Base-by-base conservation (phyloP, 495 filamentous ascomycete species). In the Lophium mytilinum region DNA sequence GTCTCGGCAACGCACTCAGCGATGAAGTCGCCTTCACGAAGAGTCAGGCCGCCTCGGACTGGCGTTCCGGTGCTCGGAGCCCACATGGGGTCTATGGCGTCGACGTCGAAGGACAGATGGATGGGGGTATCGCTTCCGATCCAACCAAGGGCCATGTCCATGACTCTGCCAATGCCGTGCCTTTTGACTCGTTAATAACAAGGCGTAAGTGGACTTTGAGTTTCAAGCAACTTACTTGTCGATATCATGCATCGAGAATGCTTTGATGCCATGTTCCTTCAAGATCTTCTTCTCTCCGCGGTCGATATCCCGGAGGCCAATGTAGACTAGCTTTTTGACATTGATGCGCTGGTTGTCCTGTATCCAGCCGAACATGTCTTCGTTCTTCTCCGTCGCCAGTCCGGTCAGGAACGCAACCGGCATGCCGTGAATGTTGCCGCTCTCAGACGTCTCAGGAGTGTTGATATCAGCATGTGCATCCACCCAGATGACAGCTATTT, bases 401-500 rank as follows among this genome's bases (percentile, higher is more conserved):
- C 92, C 87, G 0, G 90, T 90, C 61, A 97, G 69, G 72, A 96
- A 99, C 2, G 88, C 84, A 53, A 97, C 89, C 9, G 93, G 94
- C 93, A 99, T 99, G 41, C 93, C 93, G 73, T 99, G 93, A 61
- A 99, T 88, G 69, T 97, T 97, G 1, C 93, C 93, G 53, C 88
- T 93, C 11, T 76, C 85, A 61, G 85, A 89, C 42, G 84, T 87
- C 78, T 96, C 90, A 46, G 93, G 93, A 10, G 87, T 87, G 72
- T 99, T 99, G 77, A 99, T 95, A 67, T 97, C 93, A 18, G 91
- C 88, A 68, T 99, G 93, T 18, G 93, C 93, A 71, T 99, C 93
- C 6, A 99, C 93, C 93, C 93, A 99, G 67, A 99, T 92, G 8
- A 99, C 88, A 0, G 89, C 92, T 45, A 95, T 80, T 57, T 96